Evolutionary conservation across 1,284 basidiomycete genomes (phyloP).

Genomic region (Baeospora myosura): DNA sequence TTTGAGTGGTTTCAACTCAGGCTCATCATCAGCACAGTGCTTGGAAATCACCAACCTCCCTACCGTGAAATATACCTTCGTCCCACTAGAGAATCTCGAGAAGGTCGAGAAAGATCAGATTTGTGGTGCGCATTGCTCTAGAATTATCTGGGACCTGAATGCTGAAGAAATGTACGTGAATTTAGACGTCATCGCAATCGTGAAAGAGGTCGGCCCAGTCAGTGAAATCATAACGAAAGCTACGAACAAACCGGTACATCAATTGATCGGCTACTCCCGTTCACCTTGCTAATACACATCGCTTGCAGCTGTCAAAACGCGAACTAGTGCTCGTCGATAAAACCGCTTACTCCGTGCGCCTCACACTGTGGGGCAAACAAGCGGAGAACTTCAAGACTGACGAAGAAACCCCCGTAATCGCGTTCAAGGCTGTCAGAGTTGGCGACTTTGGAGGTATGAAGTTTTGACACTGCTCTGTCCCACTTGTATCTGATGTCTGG

Average conservation of each 20-base stretch:
- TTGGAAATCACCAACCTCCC: constrained; percentile 72
- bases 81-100: constrained; percentile 59
- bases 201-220: constrained; percentile 73
- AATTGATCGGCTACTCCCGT: constrained; percentile 1
- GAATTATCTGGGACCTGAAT: no score
- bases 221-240: constrained; percentile 69
- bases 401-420: constrained; percentile 61
- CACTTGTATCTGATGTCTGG: constrained; percentile 8
- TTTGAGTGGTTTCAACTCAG: neutral
- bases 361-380: constrained; percentile 96
- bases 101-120: constrained; percentile 67
- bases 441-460: constrained; percentile 83
- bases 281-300: constrained; percentile 9
- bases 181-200: constrained; percentile 78
- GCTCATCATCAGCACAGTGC: constrained; percentile 43
- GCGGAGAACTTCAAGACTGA: constrained; percentile 74
- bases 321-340: constrained; percentile 87
- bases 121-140: constrained; percentile 49
- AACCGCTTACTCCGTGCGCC: constrained; percentile 71
- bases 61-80: constrained; percentile 78
- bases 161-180: no score
- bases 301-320: constrained; percentile 69
- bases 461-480: neutral
- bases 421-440: constrained; percentile 94
- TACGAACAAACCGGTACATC: constrained; percentile 57